Conservation (phyloP, 2,329 filamentous ascomycete species). For the Juglanconis oblonga region DNA sequence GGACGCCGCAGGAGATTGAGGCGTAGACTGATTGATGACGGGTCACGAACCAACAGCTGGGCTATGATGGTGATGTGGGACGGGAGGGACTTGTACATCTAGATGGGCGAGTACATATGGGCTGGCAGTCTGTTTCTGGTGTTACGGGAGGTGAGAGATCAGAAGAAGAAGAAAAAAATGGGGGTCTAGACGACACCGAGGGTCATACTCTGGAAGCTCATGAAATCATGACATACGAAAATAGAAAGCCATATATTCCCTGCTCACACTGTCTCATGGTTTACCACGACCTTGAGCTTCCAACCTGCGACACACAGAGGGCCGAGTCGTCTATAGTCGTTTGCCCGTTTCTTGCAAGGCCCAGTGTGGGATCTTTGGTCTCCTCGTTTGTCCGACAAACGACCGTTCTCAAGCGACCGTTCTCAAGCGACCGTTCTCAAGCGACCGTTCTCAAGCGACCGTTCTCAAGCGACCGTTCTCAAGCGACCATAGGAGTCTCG, state of each 20-base stretch:
- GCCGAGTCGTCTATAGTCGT: too few species aligned
- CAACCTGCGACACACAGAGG: background rate
- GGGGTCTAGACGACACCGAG: background rate
- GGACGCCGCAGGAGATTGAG: slow-evolving; percentile 70
- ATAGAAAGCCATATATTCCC: background rate
- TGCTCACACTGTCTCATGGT: too few species aligned
- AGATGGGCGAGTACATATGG: background rate
- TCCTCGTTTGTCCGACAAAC: too few species aligned
- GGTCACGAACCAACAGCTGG: background rate
- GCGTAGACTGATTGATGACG: slow-evolving; percentile 37
- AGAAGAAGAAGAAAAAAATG: background rate
- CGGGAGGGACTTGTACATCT: background rate
- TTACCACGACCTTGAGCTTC: background rate
- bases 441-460: too few species aligned
- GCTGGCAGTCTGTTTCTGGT: background rate
- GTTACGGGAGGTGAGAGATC: background rate
- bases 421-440: too few species aligned
- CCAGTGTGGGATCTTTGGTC: too few species aligned
- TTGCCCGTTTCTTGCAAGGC: too few species aligned
- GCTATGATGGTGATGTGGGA: background rate
- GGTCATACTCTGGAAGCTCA: background rate
- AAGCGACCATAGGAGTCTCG: too few species aligned
- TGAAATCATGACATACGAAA: background rate
- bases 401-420: too few species aligned
- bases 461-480: too few species aligned